Evolutionary conservation across 805 yeast species (phyloP).

Genomic region (Schizosaccharomyces osmophilus): DNA sequence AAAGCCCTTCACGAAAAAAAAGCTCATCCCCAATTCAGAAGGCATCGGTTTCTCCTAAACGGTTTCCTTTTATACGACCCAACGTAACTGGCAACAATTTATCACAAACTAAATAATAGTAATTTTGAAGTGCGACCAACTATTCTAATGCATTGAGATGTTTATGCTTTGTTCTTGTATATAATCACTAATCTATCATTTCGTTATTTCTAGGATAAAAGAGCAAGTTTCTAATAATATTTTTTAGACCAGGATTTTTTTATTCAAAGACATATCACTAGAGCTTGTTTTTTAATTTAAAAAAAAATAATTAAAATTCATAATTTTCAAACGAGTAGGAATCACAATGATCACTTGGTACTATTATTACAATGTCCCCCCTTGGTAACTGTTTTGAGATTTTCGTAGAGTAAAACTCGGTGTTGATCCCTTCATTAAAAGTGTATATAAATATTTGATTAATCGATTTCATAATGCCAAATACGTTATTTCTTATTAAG

Average conservation of each 20-base stretch:
- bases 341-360: too few species aligned
- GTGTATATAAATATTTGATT: neutral
- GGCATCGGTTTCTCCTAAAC: neutral
- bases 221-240: neutral
- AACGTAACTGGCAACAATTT: neutral
- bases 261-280: too few species aligned
- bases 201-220: neutral
- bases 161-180: neutral
- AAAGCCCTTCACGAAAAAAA: neutral
- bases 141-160: neutral
- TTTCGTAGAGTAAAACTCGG: too few species aligned
- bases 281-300: too few species aligned
- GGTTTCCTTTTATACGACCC: neutral
- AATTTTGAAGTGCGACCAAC: neutral
- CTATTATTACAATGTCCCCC: too few species aligned
- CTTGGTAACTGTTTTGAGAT: too few species aligned
- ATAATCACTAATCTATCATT: neutral
- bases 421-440: too few species aligned
- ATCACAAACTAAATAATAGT: neutral
- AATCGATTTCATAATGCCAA: neutral
- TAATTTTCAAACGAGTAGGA: too few species aligned
- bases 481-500: neutral
- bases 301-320: too few species aligned
- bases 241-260: too few species aligned
- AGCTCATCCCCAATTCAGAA: neutral